phyloP scores from a whole-genome alignment of 257 asterid genomes.

The Nicotiana knightiana region DNA sequence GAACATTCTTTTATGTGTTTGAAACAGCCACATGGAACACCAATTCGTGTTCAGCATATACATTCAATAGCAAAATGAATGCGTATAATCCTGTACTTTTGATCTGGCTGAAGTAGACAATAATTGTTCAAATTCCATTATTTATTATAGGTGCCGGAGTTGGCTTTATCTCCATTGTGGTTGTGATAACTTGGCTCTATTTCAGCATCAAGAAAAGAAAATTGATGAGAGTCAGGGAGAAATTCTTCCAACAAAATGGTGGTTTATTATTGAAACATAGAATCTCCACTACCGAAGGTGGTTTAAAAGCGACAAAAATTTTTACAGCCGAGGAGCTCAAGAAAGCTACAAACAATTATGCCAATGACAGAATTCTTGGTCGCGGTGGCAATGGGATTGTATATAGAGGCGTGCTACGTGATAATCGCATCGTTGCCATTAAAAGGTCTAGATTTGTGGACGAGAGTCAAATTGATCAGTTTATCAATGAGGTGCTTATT shows the following conservation, averaged over 20 bases:
- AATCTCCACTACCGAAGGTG: constrained; percentile 22
- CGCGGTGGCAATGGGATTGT: background rate
- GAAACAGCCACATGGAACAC: background rate
- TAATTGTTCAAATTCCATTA: background rate
- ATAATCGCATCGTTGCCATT: background rate
- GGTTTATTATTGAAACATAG: constrained; percentile 30
- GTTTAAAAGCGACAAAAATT: constrained; percentile 19
- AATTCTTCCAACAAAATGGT: constrained; percentile 37
- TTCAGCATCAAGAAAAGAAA: constrained; percentile 24
- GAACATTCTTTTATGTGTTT: background rate
- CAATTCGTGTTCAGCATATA: background rate
- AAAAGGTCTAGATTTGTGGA: background rate
- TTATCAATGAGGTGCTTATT: background rate
- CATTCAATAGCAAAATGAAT: background rate
- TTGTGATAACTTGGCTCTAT: constrained; percentile 12
- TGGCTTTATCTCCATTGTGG: constrained; percentile 14
- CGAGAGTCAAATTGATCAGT: constrained; percentile 1
- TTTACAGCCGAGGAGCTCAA: constrained; percentile 20
- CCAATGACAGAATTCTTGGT: background rate
- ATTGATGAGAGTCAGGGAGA: constrained; percentile 23
- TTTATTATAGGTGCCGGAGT: background rate
- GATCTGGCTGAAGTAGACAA: background rate
- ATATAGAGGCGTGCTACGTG: background rate
- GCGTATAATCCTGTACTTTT: background rate
- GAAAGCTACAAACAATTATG: constrained; percentile 33